A percentile compares a stretch with the other conserved stretches of the same genome.
phyloP scores from a whole-genome alignment of 73 alveolate genomes.

The Paramecium caudatum region DNA sequence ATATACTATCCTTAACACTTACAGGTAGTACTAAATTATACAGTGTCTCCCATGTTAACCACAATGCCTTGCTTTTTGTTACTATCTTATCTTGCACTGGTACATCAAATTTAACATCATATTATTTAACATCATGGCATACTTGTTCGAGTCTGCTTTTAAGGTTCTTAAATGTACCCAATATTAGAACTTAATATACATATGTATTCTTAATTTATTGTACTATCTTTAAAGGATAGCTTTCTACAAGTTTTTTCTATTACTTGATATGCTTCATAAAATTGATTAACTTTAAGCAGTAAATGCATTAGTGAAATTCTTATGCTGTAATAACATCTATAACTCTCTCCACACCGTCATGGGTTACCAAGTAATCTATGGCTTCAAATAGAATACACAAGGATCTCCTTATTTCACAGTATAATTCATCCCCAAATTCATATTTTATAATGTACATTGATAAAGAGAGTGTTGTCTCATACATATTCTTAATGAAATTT shows the following conservation, averaged over 20 bases:
- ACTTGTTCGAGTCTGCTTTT: neutral
- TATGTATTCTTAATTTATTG: neutral
- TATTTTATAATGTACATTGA: neutral
- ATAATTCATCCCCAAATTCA: conserved; percentile 6
- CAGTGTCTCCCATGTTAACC: conserved; percentile 20
- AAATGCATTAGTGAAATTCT: neutral
- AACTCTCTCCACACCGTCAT: neutral
- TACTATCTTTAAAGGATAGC: neutral
- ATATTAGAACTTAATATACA: neutral
- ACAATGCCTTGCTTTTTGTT: no score
- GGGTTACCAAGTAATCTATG: neutral
- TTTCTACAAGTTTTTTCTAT: neutral
- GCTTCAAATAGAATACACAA: neutral
- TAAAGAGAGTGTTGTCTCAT: neutral
- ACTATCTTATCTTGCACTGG: no score
- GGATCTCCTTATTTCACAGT: neutral
- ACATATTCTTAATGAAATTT: neutral
- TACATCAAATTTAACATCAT: neutral
- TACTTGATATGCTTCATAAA: neutral
- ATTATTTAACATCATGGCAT: neutral
- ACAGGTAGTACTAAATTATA: neutral
- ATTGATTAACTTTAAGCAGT: neutral
- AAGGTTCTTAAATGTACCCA: neutral
- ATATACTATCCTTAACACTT: neutral
- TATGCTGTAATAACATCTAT: neutral